Conservation (phyloP, 2,329 filamentous ascomycete species). For the Cytospora piceae region DNA sequence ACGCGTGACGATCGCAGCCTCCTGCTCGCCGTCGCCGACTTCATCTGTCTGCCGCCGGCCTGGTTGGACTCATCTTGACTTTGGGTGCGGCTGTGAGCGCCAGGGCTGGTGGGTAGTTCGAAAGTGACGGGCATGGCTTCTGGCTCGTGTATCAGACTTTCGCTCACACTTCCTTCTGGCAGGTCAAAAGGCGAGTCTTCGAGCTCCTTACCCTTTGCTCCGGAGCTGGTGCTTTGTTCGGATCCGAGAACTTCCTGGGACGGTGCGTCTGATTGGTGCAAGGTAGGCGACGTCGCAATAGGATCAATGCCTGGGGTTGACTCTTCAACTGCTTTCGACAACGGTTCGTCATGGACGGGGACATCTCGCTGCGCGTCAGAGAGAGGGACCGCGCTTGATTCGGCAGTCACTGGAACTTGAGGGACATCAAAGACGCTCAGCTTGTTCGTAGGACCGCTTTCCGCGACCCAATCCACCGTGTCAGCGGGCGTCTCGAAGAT, state of each 20-base stretch:
- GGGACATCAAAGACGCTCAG: conserved; percentile 29
- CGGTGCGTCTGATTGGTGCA: neutral
- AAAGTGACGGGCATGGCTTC: neutral
- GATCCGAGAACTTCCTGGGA: neutral
- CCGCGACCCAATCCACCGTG: conserved; percentile 36
- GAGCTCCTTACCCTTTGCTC: neutral
- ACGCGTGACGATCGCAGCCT: conserved; percentile 12
- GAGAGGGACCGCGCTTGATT: neutral
- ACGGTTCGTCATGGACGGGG: neutral
- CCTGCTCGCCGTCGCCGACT: neutral
- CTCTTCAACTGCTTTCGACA: neutral
- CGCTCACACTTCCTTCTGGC: neutral
- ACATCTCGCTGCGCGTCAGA: conserved; percentile 5
- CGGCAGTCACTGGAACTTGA: neutral
- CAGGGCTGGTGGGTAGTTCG: neutral
- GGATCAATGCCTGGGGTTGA: neutral
- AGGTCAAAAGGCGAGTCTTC: neutral
- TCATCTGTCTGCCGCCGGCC: neutral
- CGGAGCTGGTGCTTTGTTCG: neutral
- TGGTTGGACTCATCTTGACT: neutral
- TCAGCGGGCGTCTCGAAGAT: conserved; percentile 31
- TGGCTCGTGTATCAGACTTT: neutral
- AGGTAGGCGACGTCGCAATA: neutral
- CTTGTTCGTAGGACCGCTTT: conserved; percentile 39
- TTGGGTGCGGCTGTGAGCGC: neutral